phyloP scores from a whole-genome alignment of 352 stramenopile genomes.

The Globisporangium paroecandrum region DNA sequence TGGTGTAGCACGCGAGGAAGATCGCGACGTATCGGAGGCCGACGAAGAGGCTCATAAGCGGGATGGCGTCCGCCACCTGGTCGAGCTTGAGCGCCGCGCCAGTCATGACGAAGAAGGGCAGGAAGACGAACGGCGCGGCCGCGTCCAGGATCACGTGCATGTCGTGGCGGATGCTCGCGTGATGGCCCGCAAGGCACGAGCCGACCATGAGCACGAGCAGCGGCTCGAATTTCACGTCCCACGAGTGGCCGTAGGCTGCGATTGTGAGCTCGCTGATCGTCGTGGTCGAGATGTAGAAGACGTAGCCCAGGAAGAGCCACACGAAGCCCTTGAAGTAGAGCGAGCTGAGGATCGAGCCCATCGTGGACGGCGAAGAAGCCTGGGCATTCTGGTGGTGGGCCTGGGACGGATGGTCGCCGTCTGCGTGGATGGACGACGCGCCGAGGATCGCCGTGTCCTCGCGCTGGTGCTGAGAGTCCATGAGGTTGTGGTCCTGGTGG shows the following conservation, averaged over 20 bases:
- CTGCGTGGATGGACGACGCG: background rate
- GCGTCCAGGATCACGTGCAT: background rate
- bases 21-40: background rate
- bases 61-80: background rate
- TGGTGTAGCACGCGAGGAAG: background rate
- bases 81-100: background rate
- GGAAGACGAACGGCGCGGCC: background rate
- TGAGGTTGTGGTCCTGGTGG: background rate
- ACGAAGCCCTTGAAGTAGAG: background rate
- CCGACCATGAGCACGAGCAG: background rate
- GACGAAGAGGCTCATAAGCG: background rate
- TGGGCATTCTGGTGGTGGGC: background rate
- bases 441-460: background rate
- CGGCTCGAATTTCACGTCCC: background rate
- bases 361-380: background rate
- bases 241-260: background rate
- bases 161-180: background rate
- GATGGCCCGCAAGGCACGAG: background rate
- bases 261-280: background rate
- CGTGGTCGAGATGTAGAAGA: background rate
- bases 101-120: background rate
- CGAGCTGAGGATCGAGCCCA: background rate
- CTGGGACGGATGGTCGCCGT: background rate
- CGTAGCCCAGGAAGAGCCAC: background rate
- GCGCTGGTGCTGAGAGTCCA: background rate